Conservation (phyloP, 108 stramenopile genomes). For the Nitzschia palea region DNA sequence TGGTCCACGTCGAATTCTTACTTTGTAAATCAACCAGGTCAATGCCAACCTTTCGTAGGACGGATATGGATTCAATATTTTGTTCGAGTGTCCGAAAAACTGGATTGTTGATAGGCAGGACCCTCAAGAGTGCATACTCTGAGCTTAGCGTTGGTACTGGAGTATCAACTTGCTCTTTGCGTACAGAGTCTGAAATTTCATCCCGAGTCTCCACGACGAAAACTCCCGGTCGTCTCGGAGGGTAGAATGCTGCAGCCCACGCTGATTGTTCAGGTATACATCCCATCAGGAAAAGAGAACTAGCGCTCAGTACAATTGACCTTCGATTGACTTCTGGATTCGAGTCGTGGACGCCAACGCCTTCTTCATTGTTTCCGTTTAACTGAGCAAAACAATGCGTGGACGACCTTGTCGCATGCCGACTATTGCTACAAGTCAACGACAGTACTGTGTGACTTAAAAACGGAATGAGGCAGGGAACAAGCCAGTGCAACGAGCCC, state of each 20-base stretch:
- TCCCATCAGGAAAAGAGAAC: not conserved
- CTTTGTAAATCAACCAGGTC: constrained; percentile 8
- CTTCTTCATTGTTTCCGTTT: too few species aligned
- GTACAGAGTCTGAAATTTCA: constrained; percentile 14
- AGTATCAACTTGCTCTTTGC: constrained; percentile 27
- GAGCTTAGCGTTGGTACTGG: constrained; percentile 28
- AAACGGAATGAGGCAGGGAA: too few species aligned
- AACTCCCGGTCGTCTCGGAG: not conserved
- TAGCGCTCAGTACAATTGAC: not conserved
- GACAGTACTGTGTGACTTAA: too few species aligned
- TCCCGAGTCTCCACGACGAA: constrained; percentile 21
- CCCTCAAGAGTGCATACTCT: constrained; percentile 62
- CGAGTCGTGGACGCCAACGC: too few species aligned
- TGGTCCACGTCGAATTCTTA: constrained; percentile 25
- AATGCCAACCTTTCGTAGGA: constrained; percentile 17
- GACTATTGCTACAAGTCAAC: too few species aligned
- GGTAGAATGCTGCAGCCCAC: not conserved
- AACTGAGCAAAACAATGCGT: too few species aligned
- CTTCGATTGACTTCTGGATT: not conserved
- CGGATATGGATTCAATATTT: constrained; percentile 43
- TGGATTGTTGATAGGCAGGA: constrained; percentile 72
- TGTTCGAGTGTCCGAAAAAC: constrained; percentile 65
- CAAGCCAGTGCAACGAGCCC: too few species aligned
- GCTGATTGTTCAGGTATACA: not conserved
- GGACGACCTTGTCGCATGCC: too few species aligned